Conservation (phyloP, 345 rosid genomes). For the Citrus inodora region DNA sequence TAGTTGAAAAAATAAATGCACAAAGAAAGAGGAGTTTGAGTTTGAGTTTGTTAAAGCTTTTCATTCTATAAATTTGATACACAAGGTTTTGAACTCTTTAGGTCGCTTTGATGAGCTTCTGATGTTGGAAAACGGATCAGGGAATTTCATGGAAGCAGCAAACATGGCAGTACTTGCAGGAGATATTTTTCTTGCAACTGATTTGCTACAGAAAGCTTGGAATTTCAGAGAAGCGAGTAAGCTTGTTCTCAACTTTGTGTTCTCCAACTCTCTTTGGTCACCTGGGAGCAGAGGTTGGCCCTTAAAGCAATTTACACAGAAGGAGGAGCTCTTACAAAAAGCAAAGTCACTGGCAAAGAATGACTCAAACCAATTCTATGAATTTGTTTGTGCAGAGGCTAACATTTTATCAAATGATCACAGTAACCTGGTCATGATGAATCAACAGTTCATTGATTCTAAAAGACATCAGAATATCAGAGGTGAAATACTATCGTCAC, state of each 20-base stretch:
- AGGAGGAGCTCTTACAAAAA: constrained; percentile 31
- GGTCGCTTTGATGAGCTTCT: background rate
- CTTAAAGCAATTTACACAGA: constrained; percentile 26
- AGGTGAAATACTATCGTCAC: constrained; percentile 35
- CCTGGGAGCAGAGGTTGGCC: constrained; percentile 45
- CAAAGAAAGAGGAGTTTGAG: too few species aligned
- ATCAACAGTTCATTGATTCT: constrained; percentile 26
- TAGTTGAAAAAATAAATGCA: constrained; percentile 9
- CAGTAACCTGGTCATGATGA: constrained; percentile 18
- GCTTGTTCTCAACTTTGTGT: constrained; percentile 29
- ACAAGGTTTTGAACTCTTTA: constrained; percentile 13
- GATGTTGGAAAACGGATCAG: constrained; percentile 25
- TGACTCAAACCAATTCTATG: constrained; percentile 23
- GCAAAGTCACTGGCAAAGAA: constrained; percentile 34
- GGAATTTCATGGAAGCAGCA: constrained; percentile 33
- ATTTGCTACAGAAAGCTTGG: constrained; percentile 30
- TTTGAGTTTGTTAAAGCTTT: too few species aligned
- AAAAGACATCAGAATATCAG: constrained; percentile 17
- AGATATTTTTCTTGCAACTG: constrained; percentile 27
- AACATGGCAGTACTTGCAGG: constrained; percentile 30
- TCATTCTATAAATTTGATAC: too few species aligned
- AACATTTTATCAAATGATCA: constrained; percentile 19
- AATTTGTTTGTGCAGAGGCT: constrained; percentile 28
- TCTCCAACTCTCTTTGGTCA: constrained; percentile 43
- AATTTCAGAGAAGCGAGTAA: constrained; percentile 27